These are phyloP conservation scores for Malassezia obtusa DNA, from an alignment of 1,284 basidiomycete genomes.

Conservation along the genomic window DNA sequence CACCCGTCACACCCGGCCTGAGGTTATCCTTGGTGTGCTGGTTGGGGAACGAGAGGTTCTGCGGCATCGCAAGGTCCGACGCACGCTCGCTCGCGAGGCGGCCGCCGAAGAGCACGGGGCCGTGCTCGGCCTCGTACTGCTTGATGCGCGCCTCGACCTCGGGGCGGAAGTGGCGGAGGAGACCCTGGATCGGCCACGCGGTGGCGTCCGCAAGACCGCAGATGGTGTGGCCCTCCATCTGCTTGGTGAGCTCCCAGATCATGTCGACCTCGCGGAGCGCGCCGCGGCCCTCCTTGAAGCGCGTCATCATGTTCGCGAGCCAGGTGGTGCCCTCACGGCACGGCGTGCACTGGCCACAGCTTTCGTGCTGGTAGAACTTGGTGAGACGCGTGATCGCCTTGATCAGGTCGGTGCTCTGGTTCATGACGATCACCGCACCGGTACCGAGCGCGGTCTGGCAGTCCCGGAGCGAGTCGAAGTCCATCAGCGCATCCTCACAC, in stretches of 20 bases:
- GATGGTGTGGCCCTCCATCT: constrained; percentile 77
- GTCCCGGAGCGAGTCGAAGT: constrained; percentile 95
- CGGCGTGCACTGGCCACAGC: constrained; percentile 95
- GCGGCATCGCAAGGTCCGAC: constrained; percentile 65
- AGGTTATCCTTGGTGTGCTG: constrained; percentile 9
- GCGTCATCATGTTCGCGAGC: constrained; percentile 47
- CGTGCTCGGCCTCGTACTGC: constrained; percentile 66
- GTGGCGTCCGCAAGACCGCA: constrained; percentile 94
- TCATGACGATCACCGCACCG: constrained; percentile 97
- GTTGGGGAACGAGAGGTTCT: constrained; percentile 58
- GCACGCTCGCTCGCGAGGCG: constrained; percentile 63
- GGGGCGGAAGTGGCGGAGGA: constrained; percentile 85
- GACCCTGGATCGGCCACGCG: constrained; percentile 91
- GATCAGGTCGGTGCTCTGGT: constrained; percentile 83
- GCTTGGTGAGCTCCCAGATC: constrained; percentile 58
- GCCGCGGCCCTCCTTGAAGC: constrained; percentile 72
- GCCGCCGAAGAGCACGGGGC: constrained; percentile 81
- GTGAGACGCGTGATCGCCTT: constrained; percentile 82
- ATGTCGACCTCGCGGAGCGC: constrained; percentile 93
- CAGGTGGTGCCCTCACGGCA: constrained; percentile 69
- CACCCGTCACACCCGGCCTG: constrained; percentile 2
- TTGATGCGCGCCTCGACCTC: constrained; percentile 70
- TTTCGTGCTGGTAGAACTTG: constrained; percentile 70
- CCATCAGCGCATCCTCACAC: constrained; percentile 58
- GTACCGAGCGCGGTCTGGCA: constrained; percentile 88